Evolutionary conservation across 768 basidiomycete species (phyloP), one percentile per base, ranked within the genome.

Genomic region (Arthromyces matolae): DNA sequence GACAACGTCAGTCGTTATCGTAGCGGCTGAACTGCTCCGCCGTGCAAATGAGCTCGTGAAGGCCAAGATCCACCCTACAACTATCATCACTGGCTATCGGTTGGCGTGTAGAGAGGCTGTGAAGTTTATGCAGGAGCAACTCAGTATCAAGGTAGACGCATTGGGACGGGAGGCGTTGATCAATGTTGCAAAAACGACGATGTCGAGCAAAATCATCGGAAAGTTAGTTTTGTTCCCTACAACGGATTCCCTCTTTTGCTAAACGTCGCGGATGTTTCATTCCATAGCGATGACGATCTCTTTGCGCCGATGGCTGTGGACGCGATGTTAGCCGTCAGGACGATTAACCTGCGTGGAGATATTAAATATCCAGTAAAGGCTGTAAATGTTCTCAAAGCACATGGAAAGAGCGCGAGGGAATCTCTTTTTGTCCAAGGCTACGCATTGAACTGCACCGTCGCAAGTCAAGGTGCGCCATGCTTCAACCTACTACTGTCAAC

Each of bases 251-350:
- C 39, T 25, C 9, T 1, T n/a, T 35, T 12, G 22, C 25, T 5
- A 10, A 46, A 33, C 12, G 8, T n/a, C 12, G 16, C 7, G 6
- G 22, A 18, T 13, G 24, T 33, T 8, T 45, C 22, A 35, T 20
- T 32, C 7, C 28, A 10, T 60, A 98, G 96, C 47, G 96, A 99
- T 64, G 94, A 95, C 59, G 94, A 96, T 64, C 75, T 98, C 44
- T 99, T 98, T 66, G 94, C 95, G 9, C 95, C 96, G 37, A 90
- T 99, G 85, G 93, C 95, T 42, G 96, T 99, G 12, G 94, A 98
- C 56, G 96, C 96, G 23, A 98, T 99, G 93, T 80, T 93, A 37
- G 88, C 96, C 3, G 96, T 99, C 46, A 93, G 86, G 73, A 93
- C 93, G 5, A 83, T 91, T 60, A 98, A 98, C 65, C 71, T 84